Evolutionary conservation across 192 early-diverging fungal species (phyloP).

Genomic region (Podila horticola): DNA sequence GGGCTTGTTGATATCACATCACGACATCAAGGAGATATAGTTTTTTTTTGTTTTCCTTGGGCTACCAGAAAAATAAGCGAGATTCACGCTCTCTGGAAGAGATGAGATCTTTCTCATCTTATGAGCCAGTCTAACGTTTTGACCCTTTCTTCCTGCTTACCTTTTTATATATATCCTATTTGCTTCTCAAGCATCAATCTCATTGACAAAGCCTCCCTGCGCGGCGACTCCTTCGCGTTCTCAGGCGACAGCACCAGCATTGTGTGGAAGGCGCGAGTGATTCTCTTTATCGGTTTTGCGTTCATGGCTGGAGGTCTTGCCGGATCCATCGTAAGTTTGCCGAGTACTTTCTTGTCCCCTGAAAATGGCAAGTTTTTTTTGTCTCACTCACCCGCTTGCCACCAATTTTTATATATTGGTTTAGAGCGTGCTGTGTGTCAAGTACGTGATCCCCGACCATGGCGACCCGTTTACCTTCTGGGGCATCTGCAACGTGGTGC

Average conservation of each 20-base stretch:
- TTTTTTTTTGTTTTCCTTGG: background rate
- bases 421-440: constrained; percentile 45
- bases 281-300: constrained; percentile 69
- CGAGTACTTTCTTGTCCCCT: background rate
- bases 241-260: constrained; percentile 36
- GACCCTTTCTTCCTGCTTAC: background rate
- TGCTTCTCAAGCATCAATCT: constrained; percentile 60
- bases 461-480: constrained; percentile 26
- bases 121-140: background rate
- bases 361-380: background rate
- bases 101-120: too few species aligned
- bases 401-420: background rate
- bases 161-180: too few species aligned
- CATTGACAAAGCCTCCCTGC: constrained; percentile 61
- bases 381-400: background rate
- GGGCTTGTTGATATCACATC: too few species aligned
- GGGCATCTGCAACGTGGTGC: constrained; percentile 49
- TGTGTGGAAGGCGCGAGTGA: constrained; percentile 59
- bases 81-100: too few species aligned
- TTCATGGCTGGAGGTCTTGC: constrained; percentile 69
- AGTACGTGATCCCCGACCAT: constrained; percentile 36
- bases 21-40: background rate
- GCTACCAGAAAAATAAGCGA: background rate
- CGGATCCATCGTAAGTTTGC: constrained; percentile 58
- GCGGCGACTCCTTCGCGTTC: constrained; percentile 57